Conservation (phyloP, 192 early-diverging fungal species). For the Backusella tarrabulga region DNA sequence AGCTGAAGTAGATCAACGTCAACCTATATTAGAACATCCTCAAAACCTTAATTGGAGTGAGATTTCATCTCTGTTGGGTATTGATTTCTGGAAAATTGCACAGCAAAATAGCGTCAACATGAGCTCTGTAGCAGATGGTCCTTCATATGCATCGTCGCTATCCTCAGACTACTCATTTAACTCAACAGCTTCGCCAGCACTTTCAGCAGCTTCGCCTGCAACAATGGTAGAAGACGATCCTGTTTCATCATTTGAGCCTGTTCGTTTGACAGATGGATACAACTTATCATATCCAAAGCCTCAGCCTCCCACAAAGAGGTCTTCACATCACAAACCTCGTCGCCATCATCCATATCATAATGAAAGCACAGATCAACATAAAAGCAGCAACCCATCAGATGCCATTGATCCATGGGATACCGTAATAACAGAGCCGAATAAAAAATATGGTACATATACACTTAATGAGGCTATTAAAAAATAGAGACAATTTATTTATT, state of each 20-base stretch:
- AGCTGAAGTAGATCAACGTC: neutral
- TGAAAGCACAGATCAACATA: neutral
- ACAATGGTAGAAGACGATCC: constrained; percentile 1
- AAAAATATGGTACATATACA: neutral
- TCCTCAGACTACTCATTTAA: constrained; percentile 5
- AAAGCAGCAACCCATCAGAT: neutral
- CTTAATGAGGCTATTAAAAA: neutral
- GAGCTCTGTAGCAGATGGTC: neutral
- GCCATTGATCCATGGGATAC: neutral
- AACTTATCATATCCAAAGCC: neutral
- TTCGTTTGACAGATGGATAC: constrained; percentile 2
- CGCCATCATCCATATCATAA: neutral
- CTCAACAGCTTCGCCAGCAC: neutral
- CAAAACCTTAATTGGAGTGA: neutral
- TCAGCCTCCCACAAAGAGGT: neutral
- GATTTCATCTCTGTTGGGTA: neutral
- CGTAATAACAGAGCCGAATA: neutral
- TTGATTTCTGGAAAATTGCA: constrained; percentile 18
- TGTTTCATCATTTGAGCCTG: constrained; percentile 7
- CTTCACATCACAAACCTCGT: neutral
- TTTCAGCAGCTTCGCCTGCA: neutral
- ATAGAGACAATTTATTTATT: neutral
- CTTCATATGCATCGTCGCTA: constrained; percentile 11
- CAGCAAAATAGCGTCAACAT: neutral
- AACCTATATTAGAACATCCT: neutral